These are phyloP conservation scores for Neocucurbitaria cava DNA, from an alignment of 2,329 filamentous ascomycete genomes.

Conservation along the genomic window DNA sequence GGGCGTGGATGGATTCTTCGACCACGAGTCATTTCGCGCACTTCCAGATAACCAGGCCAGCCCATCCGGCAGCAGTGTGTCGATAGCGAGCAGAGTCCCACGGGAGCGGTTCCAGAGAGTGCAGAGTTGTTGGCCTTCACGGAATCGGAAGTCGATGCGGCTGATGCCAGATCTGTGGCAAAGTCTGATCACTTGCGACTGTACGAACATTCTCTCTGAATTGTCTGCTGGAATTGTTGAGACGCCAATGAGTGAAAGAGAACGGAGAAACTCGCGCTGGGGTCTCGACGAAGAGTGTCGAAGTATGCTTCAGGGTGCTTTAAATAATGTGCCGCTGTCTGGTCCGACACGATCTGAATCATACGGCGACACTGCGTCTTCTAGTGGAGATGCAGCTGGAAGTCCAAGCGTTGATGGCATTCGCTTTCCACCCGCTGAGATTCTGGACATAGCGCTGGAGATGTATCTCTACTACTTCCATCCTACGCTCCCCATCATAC, in stretches of 20 bases:
- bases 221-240: conserved; percentile 29
- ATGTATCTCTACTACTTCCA: conserved; percentile 63
- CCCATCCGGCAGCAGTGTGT: conserved; percentile 44
- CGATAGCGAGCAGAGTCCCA: conserved; percentile 48
- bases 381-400: conserved; percentile 36
- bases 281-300: conserved; percentile 48
- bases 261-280: conserved; percentile 46
- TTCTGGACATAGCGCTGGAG: conserved; percentile 62
- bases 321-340: conserved; percentile 34
- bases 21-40: conserved; percentile 33
- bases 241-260: conserved; percentile 35
- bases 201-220: conserved; percentile 46
- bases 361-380: conserved; percentile 41
- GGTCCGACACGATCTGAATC: conserved; percentile 32
- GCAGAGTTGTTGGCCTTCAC: conserved; percentile 48
- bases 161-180: conserved; percentile 48
- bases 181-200: conserved; percentile 36
- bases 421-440: conserved; percentile 58
- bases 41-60: conserved; percentile 36
- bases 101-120: conserved; percentile 49
- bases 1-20: conserved; percentile 40
- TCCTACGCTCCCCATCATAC: conserved; percentile 60
- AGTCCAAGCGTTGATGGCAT: conserved; percentile 38
- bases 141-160: conserved; percentile 37
- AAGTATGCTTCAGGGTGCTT: conserved; percentile 47